These are phyloP conservation scores for Globisporangium paroecandrum DNA, from an alignment of 352 stramenopile genomes.

Conservation along the genomic window DNA sequence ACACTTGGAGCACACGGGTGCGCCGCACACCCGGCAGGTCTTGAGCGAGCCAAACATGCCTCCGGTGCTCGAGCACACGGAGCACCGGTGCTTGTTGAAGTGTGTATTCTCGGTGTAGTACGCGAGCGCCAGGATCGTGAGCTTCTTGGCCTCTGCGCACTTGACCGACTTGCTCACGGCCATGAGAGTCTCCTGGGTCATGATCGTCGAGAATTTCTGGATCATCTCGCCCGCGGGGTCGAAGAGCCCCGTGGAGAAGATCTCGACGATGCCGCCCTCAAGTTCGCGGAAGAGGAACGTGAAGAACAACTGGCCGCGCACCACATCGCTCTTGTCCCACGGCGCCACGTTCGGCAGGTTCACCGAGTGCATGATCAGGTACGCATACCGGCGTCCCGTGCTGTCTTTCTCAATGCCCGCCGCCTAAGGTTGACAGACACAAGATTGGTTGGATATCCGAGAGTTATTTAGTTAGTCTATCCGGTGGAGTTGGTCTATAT, in stretches of 20 bases:
- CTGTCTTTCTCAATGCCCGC: conserved; percentile 36
- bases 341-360: conserved; percentile 33
- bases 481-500: not conserved
- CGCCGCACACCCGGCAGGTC: conserved; percentile 8
- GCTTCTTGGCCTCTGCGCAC: conserved; percentile 49
- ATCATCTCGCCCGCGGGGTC: conserved; percentile 38
- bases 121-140: conserved; percentile 36
- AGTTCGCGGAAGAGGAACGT: conserved; percentile 36
- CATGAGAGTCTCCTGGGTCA: conserved; percentile 32
- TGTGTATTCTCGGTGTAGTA: conserved; percentile 4
- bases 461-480: not conserved
- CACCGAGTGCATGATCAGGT: conserved; percentile 42
- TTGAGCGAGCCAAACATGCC: conserved; percentile 7
- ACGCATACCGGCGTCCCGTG: conserved; percentile 31
- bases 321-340: conserved; percentile 23
- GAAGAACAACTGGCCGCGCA: conserved; percentile 33
- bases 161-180: conserved; percentile 22
- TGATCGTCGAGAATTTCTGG: conserved; percentile 19
- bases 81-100: conserved; percentile 12
- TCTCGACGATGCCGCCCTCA: conserved; percentile 31
- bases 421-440: conserved; percentile 21
- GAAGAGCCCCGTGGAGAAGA: conserved; percentile 42
- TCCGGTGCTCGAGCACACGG: conserved; percentile 7
- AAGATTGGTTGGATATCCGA: not conserved
- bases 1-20: conserved; percentile 7